These are phyloP conservation scores for Penicillium sp. DNA, from an alignment of 2,329 filamentous ascomycete genomes.

Conservation along the genomic window DNA sequence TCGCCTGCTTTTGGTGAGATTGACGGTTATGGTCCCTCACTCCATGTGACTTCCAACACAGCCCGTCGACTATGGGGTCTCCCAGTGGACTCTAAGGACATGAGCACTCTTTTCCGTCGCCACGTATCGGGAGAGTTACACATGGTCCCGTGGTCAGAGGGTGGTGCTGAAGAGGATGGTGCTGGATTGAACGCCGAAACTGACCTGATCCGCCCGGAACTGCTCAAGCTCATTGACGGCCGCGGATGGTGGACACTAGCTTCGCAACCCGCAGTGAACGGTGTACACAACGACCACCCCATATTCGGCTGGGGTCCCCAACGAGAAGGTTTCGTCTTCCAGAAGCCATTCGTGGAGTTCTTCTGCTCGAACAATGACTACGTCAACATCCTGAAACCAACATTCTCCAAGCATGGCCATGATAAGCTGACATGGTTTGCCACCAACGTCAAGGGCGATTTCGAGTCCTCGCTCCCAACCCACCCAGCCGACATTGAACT, in stretches of 20 bases:
- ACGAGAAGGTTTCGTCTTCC: constrained; percentile 86
- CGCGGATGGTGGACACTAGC: constrained; percentile 95
- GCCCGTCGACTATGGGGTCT: constrained; percentile 83
- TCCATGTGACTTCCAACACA: constrained; percentile 84
- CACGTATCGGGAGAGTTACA: constrained; percentile 77
- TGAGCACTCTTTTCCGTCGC: constrained; percentile 74
- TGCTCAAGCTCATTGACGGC: constrained; percentile 71
- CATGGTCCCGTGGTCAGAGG: constrained; percentile 89
- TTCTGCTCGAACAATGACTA: constrained; percentile 79
- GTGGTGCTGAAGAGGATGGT: constrained; percentile 58
- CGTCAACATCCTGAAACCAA: constrained; percentile 58
- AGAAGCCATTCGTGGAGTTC: constrained; percentile 97
- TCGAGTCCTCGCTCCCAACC: constrained; percentile 58
- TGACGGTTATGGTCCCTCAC: constrained; percentile 93
- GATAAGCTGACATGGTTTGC: constrained; percentile 84
- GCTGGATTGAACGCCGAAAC: constrained; percentile 67
- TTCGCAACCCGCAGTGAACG: constrained; percentile 91
- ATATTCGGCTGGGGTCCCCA: constrained; percentile 92
- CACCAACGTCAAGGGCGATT: constrained; percentile 73
- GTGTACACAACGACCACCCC: constrained; percentile 69
- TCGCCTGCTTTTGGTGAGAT: constrained; percentile 95
- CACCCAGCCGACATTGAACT: constrained; percentile 30
- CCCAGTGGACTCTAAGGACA: constrained; percentile 67
- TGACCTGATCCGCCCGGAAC: constrained; percentile 70
- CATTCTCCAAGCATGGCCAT: constrained; percentile 59